These are phyloP conservation scores for Colletotrichum tamarilloi DNA, from an alignment of 2,329 filamentous ascomycete species.

Conservation along the genomic window DNA sequence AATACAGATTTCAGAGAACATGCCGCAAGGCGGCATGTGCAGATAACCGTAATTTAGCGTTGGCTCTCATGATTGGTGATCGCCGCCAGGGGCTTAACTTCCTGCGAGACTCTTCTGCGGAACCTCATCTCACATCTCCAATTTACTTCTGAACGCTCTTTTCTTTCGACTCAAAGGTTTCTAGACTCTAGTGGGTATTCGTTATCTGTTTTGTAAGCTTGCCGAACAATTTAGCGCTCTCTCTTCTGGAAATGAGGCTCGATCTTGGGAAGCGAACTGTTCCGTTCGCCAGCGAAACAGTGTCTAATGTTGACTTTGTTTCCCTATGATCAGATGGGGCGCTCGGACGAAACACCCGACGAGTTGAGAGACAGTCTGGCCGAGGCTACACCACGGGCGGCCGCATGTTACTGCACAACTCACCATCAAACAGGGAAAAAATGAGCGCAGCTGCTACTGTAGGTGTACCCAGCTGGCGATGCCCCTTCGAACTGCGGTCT, in stretches of 20 bases:
- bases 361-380: not conserved
- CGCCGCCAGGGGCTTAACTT: not conserved
- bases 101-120: slow-evolving; percentile 5
- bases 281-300: slow-evolving; percentile 15
- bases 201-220: not conserved
- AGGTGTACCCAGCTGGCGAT: not conserved
- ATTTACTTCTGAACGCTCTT: not conserved
- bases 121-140: slow-evolving; percentile 4
- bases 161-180: not conserved
- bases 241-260: not conserved
- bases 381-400: not conserved
- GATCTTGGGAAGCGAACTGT: not conserved
- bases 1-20: not conserved
- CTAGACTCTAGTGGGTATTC: not conserved
- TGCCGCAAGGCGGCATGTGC: not conserved
- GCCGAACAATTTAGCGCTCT: not conserved
- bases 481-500: not conserved
- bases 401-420: not conserved
- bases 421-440: not conserved
- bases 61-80: not conserved
- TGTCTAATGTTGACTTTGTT: slow-evolving; percentile 12
- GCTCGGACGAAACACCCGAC: slow-evolving; percentile 19
- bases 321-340: slow-evolving; percentile 12
- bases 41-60: not conserved
- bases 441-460: too few relatives aligned